phyloP scores from a whole-genome alignment of 768 basidiomycete species.

The Epithele typhae region DNA sequence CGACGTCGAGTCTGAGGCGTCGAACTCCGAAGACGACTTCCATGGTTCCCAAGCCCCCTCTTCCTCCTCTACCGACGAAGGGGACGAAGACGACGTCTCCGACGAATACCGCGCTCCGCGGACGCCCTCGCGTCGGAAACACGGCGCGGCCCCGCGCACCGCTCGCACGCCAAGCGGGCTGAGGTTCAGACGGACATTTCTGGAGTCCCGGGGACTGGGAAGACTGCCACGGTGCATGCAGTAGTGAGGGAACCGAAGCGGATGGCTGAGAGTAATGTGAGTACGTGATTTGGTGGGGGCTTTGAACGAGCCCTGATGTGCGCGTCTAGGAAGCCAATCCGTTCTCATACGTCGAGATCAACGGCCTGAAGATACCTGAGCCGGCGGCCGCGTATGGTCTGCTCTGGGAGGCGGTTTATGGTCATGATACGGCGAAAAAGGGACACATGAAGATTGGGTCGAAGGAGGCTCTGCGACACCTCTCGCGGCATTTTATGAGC shows the following conservation, averaged over 20 bases:
- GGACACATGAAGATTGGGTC: constrained; percentile 64
- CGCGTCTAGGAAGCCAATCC: constrained; percentile 92
- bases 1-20: constrained; percentile 2
- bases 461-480: constrained; percentile 77
- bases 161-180: constrained; percentile 42
- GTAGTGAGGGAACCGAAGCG: constrained; percentile 86
- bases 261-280: constrained; percentile 78
- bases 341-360: constrained; percentile 97
- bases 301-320: no score
- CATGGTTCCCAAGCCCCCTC: no score
- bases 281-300: no score
- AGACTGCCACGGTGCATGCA: constrained; percentile 96
- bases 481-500: constrained; percentile 74
- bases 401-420: constrained; percentile 93
- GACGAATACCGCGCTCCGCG: constrained; percentile 27
- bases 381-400: constrained; percentile 89
- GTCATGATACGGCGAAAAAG: constrained; percentile 59
- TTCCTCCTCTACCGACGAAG: no score
- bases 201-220: constrained; percentile 98
- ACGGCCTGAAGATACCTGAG: constrained; percentile 90
- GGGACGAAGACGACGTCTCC: constrained; percentile 10
- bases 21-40: no score
- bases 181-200: constrained; percentile 71
- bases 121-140: constrained; percentile 53
- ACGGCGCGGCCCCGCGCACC: constrained; percentile 21